Percentiles rank a stretch among this genome's conserved stretches.
phyloP scores from a whole-genome alignment of 148 eudicot species.

The Mesembryanthemum crystallinum region DNA sequence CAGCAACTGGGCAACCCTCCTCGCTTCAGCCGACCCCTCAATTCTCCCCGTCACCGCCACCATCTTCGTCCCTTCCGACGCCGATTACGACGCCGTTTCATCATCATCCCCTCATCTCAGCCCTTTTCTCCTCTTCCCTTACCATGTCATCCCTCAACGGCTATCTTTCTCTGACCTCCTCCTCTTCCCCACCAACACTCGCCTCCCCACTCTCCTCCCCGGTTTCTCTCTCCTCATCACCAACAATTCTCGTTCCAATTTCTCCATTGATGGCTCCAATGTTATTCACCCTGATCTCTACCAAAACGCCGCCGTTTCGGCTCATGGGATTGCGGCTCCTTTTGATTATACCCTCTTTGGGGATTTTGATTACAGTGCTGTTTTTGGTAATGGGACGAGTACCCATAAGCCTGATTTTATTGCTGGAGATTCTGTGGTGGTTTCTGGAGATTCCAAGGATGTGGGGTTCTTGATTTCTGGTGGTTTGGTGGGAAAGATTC shows the following conservation, averaged over 20 bases:
- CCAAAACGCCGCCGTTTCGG: conserved; percentile 13
- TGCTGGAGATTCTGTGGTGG: too few species aligned
- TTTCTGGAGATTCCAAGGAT: too few species aligned
- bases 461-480: too few species aligned
- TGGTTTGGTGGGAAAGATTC: too few species aligned
- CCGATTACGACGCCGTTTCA: neutral
- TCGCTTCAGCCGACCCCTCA: conserved; percentile 15
- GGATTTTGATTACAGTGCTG: neutral
- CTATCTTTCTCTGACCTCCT: conserved; percentile 11
- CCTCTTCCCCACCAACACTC: neutral
- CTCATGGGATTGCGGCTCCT: conserved; percentile 2
- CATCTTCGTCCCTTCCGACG: conserved; percentile 12
- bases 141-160: conserved; percentile 14
- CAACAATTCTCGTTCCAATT: neutral
- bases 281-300: conserved; percentile 7
- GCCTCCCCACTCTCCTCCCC: conserved; percentile 16
- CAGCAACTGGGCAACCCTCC: conserved; percentile 10
- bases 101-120: neutral
- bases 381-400: neutral
- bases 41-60: conserved; percentile 21
- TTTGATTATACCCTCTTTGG: conserved; percentile 3
- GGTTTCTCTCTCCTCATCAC: conserved; percentile 15
- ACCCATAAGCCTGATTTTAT: too few species aligned
- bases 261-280: neutral
- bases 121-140: conserved; percentile 2